These are phyloP conservation scores for Hyphodiscus hymeniophilus DNA, from an alignment of 495 filamentous ascomycete species.

Conservation along the genomic window DNA sequence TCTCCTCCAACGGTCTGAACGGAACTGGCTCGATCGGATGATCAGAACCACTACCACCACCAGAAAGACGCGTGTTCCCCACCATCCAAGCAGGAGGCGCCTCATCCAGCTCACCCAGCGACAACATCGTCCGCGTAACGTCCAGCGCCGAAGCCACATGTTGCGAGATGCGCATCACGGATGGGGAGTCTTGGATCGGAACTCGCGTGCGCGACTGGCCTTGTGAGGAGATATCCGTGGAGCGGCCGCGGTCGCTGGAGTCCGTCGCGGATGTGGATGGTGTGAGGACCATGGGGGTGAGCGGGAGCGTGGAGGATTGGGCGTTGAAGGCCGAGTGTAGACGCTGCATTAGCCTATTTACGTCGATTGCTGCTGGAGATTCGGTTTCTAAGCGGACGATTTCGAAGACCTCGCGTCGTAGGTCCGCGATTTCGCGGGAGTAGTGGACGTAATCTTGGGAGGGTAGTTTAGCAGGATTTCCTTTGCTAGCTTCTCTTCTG, in stretches of 20 bases:
- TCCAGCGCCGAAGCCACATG: background rate
- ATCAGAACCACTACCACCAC: no score
- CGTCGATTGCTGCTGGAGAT: background rate
- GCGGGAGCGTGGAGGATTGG: background rate
- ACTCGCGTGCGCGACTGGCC: background rate
- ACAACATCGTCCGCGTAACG: no score
- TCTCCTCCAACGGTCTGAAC: no score
- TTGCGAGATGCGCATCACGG: background rate
- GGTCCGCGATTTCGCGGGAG: background rate
- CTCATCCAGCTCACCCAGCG: no score
- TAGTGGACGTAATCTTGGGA: conserved; percentile 6
- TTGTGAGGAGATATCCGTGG: background rate
- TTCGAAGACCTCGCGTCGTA: background rate
- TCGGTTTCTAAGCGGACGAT: background rate
- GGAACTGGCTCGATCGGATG: no score
- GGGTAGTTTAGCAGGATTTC: no score
- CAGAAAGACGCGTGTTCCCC: no score
- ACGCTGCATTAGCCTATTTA: background rate
- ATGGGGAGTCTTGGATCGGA: background rate
- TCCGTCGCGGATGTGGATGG: background rate
- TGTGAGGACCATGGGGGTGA: background rate
- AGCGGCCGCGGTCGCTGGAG: no score
- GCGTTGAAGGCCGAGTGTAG: background rate
- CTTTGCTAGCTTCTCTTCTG: no score
- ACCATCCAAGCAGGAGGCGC: no score